These are phyloP conservation scores for Hypoxylon sp. DNA, from an alignment of 2,329 filamentous ascomycete genomes.

Conservation along the genomic window DNA sequence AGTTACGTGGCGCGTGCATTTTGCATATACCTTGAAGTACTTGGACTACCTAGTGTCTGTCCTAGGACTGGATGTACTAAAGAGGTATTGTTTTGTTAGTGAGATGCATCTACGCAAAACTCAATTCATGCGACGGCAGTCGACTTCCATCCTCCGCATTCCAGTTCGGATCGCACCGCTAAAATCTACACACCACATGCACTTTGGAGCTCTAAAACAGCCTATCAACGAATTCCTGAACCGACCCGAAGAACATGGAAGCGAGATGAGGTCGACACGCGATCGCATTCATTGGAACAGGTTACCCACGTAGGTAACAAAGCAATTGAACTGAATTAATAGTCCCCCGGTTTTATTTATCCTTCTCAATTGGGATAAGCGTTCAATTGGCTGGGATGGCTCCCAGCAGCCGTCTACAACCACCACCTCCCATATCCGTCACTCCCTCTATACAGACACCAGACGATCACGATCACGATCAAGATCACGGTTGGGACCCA, in stretches of 20 bases:
- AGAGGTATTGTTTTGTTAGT: too few species aligned
- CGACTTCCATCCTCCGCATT: conserved; percentile 20
- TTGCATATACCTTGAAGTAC: too few species aligned
- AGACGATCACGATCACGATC: conserved; percentile 32
- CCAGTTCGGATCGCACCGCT: conserved; percentile 16
- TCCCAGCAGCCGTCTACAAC: conserved; percentile 30
- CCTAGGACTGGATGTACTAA: too few species aligned
- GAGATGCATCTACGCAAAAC: too few species aligned
- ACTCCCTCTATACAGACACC: conserved; percentile 43
- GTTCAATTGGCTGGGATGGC: conserved; percentile 41
- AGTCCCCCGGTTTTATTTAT: conserved; percentile 25
- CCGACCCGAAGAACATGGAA: conserved; percentile 26
- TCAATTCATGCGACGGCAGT: conserved; percentile 33
- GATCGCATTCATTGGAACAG: conserved; percentile 27
- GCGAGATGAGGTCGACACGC: conserved; percentile 37
- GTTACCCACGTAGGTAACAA: conserved; percentile 19
- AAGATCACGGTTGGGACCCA: conserved; percentile 8
- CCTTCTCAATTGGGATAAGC: conserved; percentile 42
- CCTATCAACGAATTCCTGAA: conserved; percentile 14
- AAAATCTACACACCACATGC: conserved; percentile 26
- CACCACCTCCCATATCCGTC: conserved; percentile 43
- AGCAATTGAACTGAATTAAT: too few species aligned
- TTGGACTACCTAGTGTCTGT: not conserved
- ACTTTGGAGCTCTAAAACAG: conserved; percentile 16
- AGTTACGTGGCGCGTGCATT: conserved; percentile 11